These are phyloP conservation scores for Helenozyma rhizophorensis DNA, from an alignment of 805 yeast genomes.

Conservation along the genomic window DNA sequence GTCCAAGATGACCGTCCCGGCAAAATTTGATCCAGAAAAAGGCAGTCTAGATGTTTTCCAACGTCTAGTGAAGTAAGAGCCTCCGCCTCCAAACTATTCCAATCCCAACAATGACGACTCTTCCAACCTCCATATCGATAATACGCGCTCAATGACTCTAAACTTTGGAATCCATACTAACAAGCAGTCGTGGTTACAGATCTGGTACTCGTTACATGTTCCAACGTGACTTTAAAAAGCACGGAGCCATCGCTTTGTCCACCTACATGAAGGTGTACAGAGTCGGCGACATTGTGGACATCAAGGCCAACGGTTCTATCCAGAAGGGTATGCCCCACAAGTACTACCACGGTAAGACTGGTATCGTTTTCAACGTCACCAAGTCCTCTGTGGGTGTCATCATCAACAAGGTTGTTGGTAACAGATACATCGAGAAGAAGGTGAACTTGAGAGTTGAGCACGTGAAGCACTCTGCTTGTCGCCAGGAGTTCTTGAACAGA, in stretches of 20 bases:
- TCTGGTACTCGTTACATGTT: constrained; percentile 99
- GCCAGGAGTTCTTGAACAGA: constrained; percentile 98
- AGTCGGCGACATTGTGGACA: constrained; percentile 99
- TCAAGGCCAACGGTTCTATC: constrained; percentile 98
- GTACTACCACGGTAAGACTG: constrained; percentile 99
- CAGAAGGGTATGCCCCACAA: constrained; percentile 99
- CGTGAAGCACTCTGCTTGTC: constrained; percentile 99
- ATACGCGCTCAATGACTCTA: not conserved
- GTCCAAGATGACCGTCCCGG: no score
- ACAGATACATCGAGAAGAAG: constrained; percentile 99
- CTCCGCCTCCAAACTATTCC: no score
- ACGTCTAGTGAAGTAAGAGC: no score
- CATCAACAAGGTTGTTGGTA: constrained; percentile 96
- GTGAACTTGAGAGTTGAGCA: constrained; percentile 98
- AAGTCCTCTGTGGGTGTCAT: constrained; percentile 98
- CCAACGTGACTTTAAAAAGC: constrained; percentile 99
- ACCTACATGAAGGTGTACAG: constrained; percentile 97
- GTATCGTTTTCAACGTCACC: constrained; percentile 98
- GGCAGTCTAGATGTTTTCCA: no score
- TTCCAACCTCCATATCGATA: not conserved
- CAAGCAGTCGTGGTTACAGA: constrained; percentile 89
- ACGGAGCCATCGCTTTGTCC: constrained; percentile 91
- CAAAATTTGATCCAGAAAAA: not conserved
- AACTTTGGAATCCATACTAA: constrained; percentile 19
- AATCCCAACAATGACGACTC: not conserved